A percentile compares a stretch with the other conserved stretches of the same genome.
phyloP scores from a whole-genome alignment of 345 rosid genomes.

The Salix exigua region DNA sequence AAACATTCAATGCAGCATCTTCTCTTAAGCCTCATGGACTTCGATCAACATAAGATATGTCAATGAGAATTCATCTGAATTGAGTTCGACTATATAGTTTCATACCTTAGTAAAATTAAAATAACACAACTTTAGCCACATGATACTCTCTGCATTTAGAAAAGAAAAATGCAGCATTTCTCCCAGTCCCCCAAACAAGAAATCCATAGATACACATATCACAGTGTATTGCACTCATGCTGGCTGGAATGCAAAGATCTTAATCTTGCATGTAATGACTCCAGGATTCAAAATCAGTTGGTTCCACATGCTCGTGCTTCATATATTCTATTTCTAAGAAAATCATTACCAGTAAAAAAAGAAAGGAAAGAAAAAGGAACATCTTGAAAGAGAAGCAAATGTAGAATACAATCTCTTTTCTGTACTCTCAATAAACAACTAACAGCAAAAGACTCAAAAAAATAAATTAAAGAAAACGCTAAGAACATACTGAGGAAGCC shows the following conservation, averaged over 20 bases:
- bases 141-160: not conserved
- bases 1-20: not conserved
- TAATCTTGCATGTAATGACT: not conserved
- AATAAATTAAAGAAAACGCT: not conserved
- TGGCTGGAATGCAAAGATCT: not conserved
- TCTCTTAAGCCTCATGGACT: not conserved
- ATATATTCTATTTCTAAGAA: not conserved
- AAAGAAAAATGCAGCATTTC: not conserved
- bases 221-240: not conserved
- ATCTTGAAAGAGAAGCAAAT: not conserved
- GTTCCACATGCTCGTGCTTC: not conserved
- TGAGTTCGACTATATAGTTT: not conserved
- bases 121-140: not conserved
- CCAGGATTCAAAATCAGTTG: not conserved
- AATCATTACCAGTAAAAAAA: not conserved
- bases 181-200: not conserved
- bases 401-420: not conserved
- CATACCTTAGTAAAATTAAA: not conserved
- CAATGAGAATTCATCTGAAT: not conserved
- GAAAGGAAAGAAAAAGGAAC: not conserved
- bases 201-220: not conserved
- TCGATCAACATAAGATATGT: not conserved
- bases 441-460: not conserved
- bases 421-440: not conserved
- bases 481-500: constrained; percentile 80